Conservation (phyloP, 2,329 filamentous ascomycete genomes). For the Aspergillus sp. region DNA sequence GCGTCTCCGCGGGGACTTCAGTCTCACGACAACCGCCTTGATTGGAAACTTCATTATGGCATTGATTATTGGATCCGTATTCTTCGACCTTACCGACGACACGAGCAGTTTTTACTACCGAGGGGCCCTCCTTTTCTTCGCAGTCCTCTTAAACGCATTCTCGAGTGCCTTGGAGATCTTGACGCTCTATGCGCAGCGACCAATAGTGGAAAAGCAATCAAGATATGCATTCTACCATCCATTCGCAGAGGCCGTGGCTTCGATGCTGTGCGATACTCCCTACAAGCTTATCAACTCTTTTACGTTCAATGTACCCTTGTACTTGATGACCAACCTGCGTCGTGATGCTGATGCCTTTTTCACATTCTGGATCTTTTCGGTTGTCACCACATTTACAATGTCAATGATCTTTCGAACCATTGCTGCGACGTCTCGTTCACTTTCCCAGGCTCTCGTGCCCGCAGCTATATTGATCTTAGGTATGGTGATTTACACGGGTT, state of each 20-base stretch:
- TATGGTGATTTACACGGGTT: constrained; percentile 52
- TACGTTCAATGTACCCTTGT: constrained; percentile 75
- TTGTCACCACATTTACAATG: constrained; percentile 73
- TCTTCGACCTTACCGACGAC: constrained; percentile 69
- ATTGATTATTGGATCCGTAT: constrained; percentile 76
- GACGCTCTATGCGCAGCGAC: constrained; percentile 82
- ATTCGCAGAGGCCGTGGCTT: constrained; percentile 79
- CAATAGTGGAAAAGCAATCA: constrained; percentile 86
- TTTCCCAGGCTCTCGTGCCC: constrained; percentile 58
- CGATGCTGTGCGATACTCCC: constrained; percentile 82
- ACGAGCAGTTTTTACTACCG: constrained; percentile 75
- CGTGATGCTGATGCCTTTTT: constrained; percentile 77
- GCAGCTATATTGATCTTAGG: constrained; percentile 51
- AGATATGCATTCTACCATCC: constrained; percentile 91
- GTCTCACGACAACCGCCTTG: constrained; percentile 66
- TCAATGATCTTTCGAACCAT: constrained; percentile 85
- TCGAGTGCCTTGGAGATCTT: constrained; percentile 79
- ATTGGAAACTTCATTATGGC: constrained; percentile 72
- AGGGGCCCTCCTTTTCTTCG: constrained; percentile 82
- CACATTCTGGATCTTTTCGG: constrained; percentile 77
- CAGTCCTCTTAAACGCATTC: constrained; percentile 83
- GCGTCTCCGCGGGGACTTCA: constrained; percentile 74
- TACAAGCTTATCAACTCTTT: constrained; percentile 76
- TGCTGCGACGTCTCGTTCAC: constrained; percentile 70
- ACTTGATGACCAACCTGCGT: constrained; percentile 83